phyloP scores from a whole-genome alignment of 228 moss, liverwort and hornwort species.

The Sphagnum magellanicum region DNA sequence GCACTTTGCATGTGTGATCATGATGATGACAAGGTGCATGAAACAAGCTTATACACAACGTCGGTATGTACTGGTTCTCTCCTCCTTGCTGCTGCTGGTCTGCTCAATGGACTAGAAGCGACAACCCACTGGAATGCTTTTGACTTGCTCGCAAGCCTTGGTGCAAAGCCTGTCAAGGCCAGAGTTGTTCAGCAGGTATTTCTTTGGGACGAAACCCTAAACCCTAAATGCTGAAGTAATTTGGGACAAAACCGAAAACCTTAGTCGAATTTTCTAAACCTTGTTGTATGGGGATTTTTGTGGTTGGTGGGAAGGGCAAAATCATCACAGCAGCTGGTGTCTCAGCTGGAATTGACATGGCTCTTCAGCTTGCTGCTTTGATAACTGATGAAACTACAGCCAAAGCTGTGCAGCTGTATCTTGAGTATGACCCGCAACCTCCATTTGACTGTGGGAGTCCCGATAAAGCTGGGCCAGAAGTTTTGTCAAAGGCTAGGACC shows the following conservation, averaged over 20 bases:
- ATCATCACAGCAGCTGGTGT: slow-evolving; percentile 72
- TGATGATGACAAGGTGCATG: slow-evolving; percentile 38
- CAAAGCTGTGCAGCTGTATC: slow-evolving; percentile 49
- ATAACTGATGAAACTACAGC: slow-evolving; percentile 49
- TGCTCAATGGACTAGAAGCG: slow-evolving; percentile 58
- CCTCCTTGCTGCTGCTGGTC: slow-evolving; percentile 71
- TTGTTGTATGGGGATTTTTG: too few relatives aligned
- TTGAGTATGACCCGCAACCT: slow-evolving; percentile 81
- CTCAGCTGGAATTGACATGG: slow-evolving; percentile 83
- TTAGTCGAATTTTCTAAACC: too few relatives aligned
- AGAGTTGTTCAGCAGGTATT: slow-evolving; percentile 61
- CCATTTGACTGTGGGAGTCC: slow-evolving; percentile 50
- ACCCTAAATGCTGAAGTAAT: too few relatives aligned
- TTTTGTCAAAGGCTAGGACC: slow-evolving; percentile 27
- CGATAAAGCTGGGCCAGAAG: slow-evolving; percentile 40
- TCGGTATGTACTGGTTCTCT: slow-evolving; percentile 76
- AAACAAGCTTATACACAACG: slow-evolving; percentile 60
- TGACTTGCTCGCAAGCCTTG: slow-evolving; percentile 27
- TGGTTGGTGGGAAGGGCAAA: slow-evolving; percentile 39
- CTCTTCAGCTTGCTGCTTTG: slow-evolving; percentile 43
- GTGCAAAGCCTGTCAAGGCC: slow-evolving; percentile 31
- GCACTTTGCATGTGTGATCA: too few relatives aligned
- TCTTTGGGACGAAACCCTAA: too few relatives aligned
- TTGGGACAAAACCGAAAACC: too few relatives aligned
- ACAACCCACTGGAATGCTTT: slow-evolving; percentile 52